A percentile compares a stretch with the other conserved stretches of the same genome.
These are phyloP conservation scores for Saccharomyces pastorianus DNA, from an alignment of 1,139 yeast genomes.

Conservation along the genomic window DNA sequence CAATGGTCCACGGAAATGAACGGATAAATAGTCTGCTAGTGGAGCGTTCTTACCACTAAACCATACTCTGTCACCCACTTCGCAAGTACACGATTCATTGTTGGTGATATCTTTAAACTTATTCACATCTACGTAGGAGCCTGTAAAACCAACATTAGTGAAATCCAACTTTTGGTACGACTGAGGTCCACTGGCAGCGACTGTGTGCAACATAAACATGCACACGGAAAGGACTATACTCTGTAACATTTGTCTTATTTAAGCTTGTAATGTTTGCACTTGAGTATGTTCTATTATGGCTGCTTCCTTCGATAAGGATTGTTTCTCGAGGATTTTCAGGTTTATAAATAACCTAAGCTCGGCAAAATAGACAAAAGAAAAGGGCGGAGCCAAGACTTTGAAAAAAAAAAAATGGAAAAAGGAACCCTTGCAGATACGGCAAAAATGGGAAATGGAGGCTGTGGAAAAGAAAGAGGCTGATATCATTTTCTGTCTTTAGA, in stretches of 20 bases:
- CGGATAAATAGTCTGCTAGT: conserved; percentile 60
- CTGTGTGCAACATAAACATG: background rate
- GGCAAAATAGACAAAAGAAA: background rate
- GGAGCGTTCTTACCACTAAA: conserved; percentile 64
- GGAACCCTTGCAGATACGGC: background rate
- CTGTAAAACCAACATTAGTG: conserved; percentile 57
- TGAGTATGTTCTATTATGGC: background rate
- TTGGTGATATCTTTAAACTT: conserved; percentile 39
- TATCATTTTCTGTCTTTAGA: background rate
- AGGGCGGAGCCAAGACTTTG: background rate
- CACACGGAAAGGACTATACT: background rate
- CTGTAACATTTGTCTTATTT: background rate
- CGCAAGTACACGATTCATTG: conserved; percentile 46
- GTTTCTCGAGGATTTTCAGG: background rate
- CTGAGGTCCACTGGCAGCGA: conserved; percentile 5
- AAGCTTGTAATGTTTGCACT: background rate
- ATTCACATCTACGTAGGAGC: conserved; percentile 55
- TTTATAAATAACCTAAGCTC: background rate
- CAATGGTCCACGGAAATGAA: conserved; percentile 75
- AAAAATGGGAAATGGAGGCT: background rate
- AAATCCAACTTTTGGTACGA: conserved; percentile 41
- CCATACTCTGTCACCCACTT: conserved; percentile 32
- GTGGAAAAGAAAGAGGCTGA: background rate
- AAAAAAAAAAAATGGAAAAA: background rate
- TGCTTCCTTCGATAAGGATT: background rate